Evolutionary conservation across 1,139 yeast genomes (phyloP), one percentile per base, ranked within the genome.

Genomic region (Sporopachydermia cereana): DNA sequence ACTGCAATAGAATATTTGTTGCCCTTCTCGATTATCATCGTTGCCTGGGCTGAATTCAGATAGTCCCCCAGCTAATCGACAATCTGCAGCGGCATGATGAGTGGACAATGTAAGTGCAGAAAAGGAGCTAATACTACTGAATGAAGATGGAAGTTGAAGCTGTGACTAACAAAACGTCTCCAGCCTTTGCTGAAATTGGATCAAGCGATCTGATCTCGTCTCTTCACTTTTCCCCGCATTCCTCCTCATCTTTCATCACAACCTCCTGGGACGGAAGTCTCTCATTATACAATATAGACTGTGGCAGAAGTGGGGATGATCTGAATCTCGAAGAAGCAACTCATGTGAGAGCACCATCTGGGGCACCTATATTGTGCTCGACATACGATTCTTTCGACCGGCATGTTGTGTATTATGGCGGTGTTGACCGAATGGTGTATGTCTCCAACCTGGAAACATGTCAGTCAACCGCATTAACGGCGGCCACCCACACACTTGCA

Each of bases 251-350:
- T 21, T 45, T 7, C 50, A 50, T 65, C n/a, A 59, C 55, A 2
- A 53, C 65, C n/a, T 60, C 66, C 2, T 64, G 69, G 69, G 69
- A 64, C 44, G 48, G 54, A 7, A 53, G 55, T 14, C 46, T 64
- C 2, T 53, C 60, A 27, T 52, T 63, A 2, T 64, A 61, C 46
- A 55, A 58, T 41, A 49, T 54, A 18, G 44, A 48, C 3, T n/a
- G n/a, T n/a, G n/a, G n/a, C n/a, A n/a, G n/a, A n/a, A n/a, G n/a
- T n/a, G 49, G 45, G 3, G 50, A 52, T 7, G 41, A 49, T 2
- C 50, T 48, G 14, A 34, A 47, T 12, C 45, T 52, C 23, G 22
- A 36, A 25, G 23, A 18, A 29, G 44, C 51, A 12, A 41, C 49
- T 7, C 51, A 50, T 3, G 41, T 49, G 12, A 46, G 49, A 23